phyloP scores from a whole-genome alignment of 805 yeast genomes.

The Starmerella roubikii region DNA sequence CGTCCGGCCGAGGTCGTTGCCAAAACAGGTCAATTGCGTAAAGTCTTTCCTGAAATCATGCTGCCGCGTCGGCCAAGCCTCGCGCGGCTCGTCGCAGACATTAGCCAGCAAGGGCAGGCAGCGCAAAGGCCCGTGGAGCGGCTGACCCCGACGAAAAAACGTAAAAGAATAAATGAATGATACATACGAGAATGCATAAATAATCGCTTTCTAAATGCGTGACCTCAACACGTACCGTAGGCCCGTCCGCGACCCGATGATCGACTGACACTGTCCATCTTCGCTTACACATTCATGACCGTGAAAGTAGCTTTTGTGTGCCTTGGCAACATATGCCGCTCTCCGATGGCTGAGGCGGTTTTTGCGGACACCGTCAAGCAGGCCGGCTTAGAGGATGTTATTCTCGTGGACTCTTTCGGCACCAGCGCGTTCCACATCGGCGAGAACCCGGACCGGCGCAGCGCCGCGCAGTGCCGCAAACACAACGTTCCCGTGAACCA shows the following conservation, averaged over 20 bases:
- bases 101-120: too few relatives aligned
- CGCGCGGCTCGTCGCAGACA: too few relatives aligned
- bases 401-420: constrained; percentile 68
- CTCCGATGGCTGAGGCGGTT: constrained; percentile 97
- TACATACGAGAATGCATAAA: too few relatives aligned
- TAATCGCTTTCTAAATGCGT: constrained; percentile 4
- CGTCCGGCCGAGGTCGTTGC: background rate
- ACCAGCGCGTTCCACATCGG: constrained; percentile 79
- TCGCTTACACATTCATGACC: too few relatives aligned
- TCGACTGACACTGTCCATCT: too few relatives aligned
- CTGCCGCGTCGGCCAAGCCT: background rate
- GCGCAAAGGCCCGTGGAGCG: too few relatives aligned
- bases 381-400: constrained; percentile 32
- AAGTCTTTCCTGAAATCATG: background rate
- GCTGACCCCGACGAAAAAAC: too few relatives aligned
- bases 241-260: too few relatives aligned
- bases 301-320: constrained; percentile 74
- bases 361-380: constrained; percentile 51
- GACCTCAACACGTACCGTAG: too few relatives aligned
- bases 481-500: constrained; percentile 69
- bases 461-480: constrained; percentile 49
- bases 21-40: constrained; percentile 1
- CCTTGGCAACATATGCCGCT: constrained; percentile 87
- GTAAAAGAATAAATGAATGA: too few relatives aligned
- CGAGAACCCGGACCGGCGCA: constrained; percentile 65